Evolutionary conservation across 2,329 filamentous ascomycete species (phyloP).

Genomic region (Verticillium klebahnii): DNA sequence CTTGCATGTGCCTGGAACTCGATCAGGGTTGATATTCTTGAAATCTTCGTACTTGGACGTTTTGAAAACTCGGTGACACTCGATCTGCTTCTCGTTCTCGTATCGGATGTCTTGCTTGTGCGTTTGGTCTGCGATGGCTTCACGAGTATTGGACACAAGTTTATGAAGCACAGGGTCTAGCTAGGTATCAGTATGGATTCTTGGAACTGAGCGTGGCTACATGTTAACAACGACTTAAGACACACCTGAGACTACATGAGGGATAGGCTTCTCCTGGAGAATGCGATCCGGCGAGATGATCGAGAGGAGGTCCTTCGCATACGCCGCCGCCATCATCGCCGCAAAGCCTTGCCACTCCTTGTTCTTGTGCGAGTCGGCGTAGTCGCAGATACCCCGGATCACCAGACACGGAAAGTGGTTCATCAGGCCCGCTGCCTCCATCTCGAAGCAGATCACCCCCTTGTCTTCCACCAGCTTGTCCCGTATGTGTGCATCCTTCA

Average conservation of each 20-base stretch:
- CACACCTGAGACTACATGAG: no score
- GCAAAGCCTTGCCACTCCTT: constrained; percentile 31
- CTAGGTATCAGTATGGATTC: neutral
- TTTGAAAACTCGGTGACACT: constrained; percentile 21
- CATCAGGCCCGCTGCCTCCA: constrained; percentile 24
- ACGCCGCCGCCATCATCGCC: constrained; percentile 25
- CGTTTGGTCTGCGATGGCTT: constrained; percentile 1
- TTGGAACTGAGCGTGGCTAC: no score
- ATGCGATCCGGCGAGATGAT: no score
- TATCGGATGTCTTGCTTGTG: constrained; percentile 2
- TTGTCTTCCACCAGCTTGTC: constrained; percentile 19
- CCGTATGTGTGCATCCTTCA: constrained; percentile 26
- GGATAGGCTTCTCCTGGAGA: constrained; percentile 3
- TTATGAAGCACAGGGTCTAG: constrained; percentile 2
- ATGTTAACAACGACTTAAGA: no score
- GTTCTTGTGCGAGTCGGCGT: constrained; percentile 33
- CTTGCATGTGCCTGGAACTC: constrained; percentile 23
- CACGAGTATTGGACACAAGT: neutral
- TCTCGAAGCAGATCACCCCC: constrained; percentile 20
- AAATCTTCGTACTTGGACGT: constrained; percentile 18
- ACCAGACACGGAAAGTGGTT: constrained; percentile 26
- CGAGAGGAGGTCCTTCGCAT: constrained; percentile 11
- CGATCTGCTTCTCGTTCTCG: constrained; percentile 3
- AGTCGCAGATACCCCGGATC: constrained; percentile 35
- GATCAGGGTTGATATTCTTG: constrained; percentile 25